phyloP scores from a whole-genome alignment of 2,329 filamentous ascomycete species.

The Microdochium paspali region DNA sequence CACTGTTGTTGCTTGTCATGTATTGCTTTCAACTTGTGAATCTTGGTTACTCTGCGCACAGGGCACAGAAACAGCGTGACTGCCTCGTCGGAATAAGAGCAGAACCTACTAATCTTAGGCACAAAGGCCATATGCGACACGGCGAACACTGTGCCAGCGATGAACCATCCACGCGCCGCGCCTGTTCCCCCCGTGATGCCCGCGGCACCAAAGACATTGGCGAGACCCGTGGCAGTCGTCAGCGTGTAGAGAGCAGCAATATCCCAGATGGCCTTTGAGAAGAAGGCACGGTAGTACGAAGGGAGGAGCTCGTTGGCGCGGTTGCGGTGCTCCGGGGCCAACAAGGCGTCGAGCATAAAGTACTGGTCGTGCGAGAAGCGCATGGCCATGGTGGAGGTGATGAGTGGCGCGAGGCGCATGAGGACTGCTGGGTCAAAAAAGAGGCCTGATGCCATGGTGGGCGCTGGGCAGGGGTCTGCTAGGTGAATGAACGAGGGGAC shows the following conservation, averaged over 20 bases:
- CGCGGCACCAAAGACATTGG: conserved; percentile 13
- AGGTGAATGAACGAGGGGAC: too few relatives aligned
- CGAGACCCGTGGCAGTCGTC: conserved; percentile 14
- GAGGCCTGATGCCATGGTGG: conserved; percentile 24
- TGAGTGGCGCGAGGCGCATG: conserved; percentile 32
- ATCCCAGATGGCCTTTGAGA: conserved; percentile 18
- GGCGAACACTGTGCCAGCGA: conserved; percentile 16
- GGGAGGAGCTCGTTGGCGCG: conserved; percentile 27
- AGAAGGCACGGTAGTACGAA: conserved; percentile 30
- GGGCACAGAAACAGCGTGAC: too few relatives aligned
- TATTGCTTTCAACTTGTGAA: too few relatives aligned
- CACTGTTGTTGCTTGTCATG: too few relatives aligned
- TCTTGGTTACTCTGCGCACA: too few relatives aligned
- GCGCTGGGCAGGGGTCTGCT: too few relatives aligned
- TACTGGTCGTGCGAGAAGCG: conserved; percentile 34
- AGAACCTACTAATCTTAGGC: conserved; percentile 11
- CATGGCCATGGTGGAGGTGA: conserved; percentile 36
- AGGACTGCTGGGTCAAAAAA: conserved; percentile 27
- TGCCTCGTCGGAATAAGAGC: too few relatives aligned
- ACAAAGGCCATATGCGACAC: conserved; percentile 20
- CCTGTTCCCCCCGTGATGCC: neutral
- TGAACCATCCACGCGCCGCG: conserved; percentile 17
- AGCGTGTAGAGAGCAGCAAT: conserved; percentile 16
- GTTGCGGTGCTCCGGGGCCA: conserved; percentile 16
- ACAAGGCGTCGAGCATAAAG: conserved; percentile 28